Percentiles rank a stretch among this genome's conserved stretches.
Evolutionary conservation across 2,329 filamentous ascomycete genomes (phyloP).

Genomic region (Trichoderma citrinoviride): DNA sequence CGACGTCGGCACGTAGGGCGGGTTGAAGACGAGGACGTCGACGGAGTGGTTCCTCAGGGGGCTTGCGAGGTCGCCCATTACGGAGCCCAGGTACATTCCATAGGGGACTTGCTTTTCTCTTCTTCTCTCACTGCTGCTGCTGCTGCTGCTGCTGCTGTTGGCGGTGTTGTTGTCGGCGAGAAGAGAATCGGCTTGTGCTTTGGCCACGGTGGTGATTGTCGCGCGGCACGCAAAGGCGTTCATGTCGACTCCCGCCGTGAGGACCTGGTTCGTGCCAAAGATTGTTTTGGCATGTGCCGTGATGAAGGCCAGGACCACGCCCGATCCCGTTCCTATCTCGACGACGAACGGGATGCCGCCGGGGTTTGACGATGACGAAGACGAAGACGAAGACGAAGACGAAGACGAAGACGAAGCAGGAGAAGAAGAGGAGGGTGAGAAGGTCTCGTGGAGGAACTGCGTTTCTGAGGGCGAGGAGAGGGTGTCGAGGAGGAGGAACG

Average conservation of each 20-base stretch:
- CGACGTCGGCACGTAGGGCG: conserved; percentile 89
- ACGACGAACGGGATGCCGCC: conserved; percentile 54
- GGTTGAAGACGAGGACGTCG: conserved; percentile 93
- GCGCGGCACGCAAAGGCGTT: conserved; percentile 80
- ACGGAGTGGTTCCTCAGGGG: conserved; percentile 57
- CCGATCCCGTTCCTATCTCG: conserved; percentile 88
- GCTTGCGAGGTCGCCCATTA: conserved; percentile 67
- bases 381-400: background rate
- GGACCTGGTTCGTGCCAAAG: conserved; percentile 67
- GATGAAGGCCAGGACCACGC: conserved; percentile 87
- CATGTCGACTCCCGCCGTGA: conserved; percentile 78
- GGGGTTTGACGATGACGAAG: background rate
- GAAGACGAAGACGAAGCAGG: background rate
- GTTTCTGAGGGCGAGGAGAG: conserved; percentile 70
- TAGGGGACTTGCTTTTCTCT: conserved; percentile 33
- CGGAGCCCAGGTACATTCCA: conserved; percentile 60
- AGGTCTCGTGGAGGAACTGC: conserved; percentile 64
- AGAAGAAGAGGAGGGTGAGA: conserved; percentile 41
- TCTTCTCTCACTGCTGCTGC: too few species aligned
- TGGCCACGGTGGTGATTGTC: conserved; percentile 65
- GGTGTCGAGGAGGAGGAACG: conserved; percentile 89
- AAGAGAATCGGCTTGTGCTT: conserved; percentile 38
- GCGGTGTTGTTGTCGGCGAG: conserved; percentile 27
- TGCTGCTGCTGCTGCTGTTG: too few species aligned
- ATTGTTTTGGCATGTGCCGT: conserved; percentile 70